phyloP scores from a whole-genome alignment of 2,329 filamentous ascomycete species.

The Aureobasidium sp. region DNA sequence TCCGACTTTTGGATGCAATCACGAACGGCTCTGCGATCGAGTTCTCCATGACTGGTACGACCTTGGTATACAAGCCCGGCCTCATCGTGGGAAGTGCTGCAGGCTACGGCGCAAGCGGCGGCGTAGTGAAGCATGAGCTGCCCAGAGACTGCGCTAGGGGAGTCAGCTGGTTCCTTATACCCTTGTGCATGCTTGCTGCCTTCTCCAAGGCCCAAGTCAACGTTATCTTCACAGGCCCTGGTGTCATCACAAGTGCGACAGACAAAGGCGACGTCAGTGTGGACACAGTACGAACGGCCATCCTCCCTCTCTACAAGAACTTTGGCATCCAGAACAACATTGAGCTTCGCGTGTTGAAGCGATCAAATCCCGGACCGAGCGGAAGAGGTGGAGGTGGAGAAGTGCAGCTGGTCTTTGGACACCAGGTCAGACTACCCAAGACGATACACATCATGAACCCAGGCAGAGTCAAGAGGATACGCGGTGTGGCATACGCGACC shows the following conservation, averaged over 20 bases:
- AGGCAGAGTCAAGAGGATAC: slow-evolving; percentile 77
- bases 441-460: slow-evolving; percentile 82
- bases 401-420: slow-evolving; percentile 89
- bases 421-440: slow-evolving; percentile 88
- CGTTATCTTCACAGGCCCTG: slow-evolving; percentile 80
- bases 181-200: slow-evolving; percentile 81
- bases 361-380: slow-evolving; percentile 68
- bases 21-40: slow-evolving; percentile 95
- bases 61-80: slow-evolving; percentile 83
- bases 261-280: slow-evolving; percentile 79
- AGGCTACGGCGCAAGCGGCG: slow-evolving; percentile 64
- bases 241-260: slow-evolving; percentile 85
- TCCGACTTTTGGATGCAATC: slow-evolving; percentile 86
- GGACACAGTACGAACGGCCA: slow-evolving; percentile 87
- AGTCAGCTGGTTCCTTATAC: slow-evolving; percentile 85
- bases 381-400: slow-evolving; percentile 80
- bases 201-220: slow-evolving; percentile 91
- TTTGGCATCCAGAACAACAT: slow-evolving; percentile 86
- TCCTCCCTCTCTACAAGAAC: slow-evolving; percentile 80
- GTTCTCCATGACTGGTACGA: slow-evolving; percentile 93
- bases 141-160: slow-evolving; percentile 71
- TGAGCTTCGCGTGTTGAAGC: slow-evolving; percentile 72
- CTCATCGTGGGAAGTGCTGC: slow-evolving; percentile 80
- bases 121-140: slow-evolving; percentile 74
- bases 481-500: slow-evolving; percentile 88